These are phyloP conservation scores for Russula foetens DNA, from an alignment of 768 basidiomycete genomes.

Conservation along the genomic window DNA sequence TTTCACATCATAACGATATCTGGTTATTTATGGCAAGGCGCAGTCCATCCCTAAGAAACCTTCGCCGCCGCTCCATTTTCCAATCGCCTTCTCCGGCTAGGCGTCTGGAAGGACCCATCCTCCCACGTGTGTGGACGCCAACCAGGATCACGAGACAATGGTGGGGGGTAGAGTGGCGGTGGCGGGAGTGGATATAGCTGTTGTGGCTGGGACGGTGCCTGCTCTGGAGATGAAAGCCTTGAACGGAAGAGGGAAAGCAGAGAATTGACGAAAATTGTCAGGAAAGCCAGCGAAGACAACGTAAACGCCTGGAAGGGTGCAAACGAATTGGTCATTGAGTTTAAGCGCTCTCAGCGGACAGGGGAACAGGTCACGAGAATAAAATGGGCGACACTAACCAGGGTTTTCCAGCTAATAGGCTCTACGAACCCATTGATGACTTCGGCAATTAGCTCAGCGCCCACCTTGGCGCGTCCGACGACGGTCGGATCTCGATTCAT, in stretches of 20 bases:
- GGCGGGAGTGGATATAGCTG: constrained; percentile 21
- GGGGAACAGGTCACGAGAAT: not conserved
- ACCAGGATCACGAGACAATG: constrained; percentile 3
- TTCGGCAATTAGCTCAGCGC: constrained; percentile 92
- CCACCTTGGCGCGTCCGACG: constrained; percentile 81
- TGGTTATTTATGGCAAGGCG: constrained; percentile 1
- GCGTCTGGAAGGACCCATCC: constrained; percentile 23
- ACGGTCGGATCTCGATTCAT: constrained; percentile 92
- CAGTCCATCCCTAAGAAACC: constrained; percentile 7
- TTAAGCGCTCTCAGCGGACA: not conserved
- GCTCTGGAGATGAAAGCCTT: constrained; percentile 38
- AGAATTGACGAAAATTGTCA: constrained; percentile 77
- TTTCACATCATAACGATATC: constrained; percentile 6
- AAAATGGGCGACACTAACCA: constrained; percentile 48
- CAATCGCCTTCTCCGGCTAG: constrained; percentile 19
- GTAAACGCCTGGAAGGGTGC: constrained; percentile 48
- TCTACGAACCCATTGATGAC: constrained; percentile 96
- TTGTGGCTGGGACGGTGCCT: constrained; percentile 5
- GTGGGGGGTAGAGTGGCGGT: constrained; percentile 12
- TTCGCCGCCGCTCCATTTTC: constrained; percentile 19
- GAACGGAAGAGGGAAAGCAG: constrained; percentile 70
- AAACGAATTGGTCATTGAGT: not conserved
- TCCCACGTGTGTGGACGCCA: constrained; percentile 15
- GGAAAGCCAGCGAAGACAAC: constrained; percentile 64
- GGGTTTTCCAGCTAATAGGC: constrained; percentile 94